phyloP scores from a whole-genome alignment of 2,329 filamentous ascomycete species.

The Emydomyces testavorans region DNA sequence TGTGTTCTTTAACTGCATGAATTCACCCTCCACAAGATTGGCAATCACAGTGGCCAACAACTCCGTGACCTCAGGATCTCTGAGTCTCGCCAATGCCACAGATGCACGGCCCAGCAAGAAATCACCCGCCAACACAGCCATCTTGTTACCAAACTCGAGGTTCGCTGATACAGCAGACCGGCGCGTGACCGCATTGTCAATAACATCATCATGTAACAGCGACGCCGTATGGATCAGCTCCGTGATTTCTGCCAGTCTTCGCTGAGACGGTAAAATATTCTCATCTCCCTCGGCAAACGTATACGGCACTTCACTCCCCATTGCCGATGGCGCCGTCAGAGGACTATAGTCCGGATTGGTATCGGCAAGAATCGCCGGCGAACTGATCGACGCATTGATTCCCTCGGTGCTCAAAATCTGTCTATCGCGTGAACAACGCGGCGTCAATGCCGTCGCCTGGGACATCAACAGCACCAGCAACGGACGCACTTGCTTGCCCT shows the following conservation, averaged over 20 bases:
- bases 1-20: slow-evolving; percentile 99
- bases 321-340: slow-evolving; percentile 40
- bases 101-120: slow-evolving; percentile 89
- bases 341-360: slow-evolving; percentile 59
- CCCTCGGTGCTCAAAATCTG: slow-evolving; percentile 15
- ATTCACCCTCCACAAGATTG: slow-evolving; percentile 94
- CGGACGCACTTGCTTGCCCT: slow-evolving; percentile 93
- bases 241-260: slow-evolving; percentile 87
- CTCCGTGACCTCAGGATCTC: slow-evolving; percentile 90
- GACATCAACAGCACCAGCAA: slow-evolving; percentile 95
- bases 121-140: slow-evolving; percentile 95
- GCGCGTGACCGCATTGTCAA: slow-evolving; percentile 79
- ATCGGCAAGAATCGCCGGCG: slow-evolving; percentile 58
- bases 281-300: slow-evolving; percentile 3
- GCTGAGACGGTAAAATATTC: slow-evolving; percentile 76
- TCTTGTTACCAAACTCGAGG: slow-evolving; percentile 94
- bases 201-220: slow-evolving; percentile 93
- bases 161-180: slow-evolving; percentile 82
- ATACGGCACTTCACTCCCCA: slow-evolving; percentile 27
- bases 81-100: slow-evolving; percentile 76
- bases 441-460: slow-evolving; percentile 74
- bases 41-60: slow-evolving; percentile 91
- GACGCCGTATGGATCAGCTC: slow-evolving; percentile 97
- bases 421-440: slow-evolving; percentile 40
- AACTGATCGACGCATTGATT: slow-evolving; percentile 52